Percentiles rank a stretch among this genome's conserved stretches.
Evolutionary conservation across 148 eudicot genomes (phyloP).

Genomic region (Bassia scoparia): DNA sequence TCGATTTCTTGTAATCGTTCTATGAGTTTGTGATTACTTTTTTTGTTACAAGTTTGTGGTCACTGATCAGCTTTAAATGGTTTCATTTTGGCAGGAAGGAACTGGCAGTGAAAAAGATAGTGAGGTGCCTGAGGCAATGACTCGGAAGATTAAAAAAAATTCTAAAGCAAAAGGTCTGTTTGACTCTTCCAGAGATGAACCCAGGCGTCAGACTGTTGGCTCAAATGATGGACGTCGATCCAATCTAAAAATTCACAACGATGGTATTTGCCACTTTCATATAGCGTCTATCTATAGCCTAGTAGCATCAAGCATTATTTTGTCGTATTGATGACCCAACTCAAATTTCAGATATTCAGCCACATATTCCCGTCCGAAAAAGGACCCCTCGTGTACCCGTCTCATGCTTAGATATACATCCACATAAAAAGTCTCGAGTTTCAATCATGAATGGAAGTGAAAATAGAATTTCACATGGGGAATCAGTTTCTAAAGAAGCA

Average conservation of each 20-base stretch:
- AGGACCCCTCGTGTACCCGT: constrained; percentile 47
- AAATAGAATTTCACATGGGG: constrained; percentile 18
- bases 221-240: constrained; percentile 28
- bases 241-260: constrained; percentile 18
- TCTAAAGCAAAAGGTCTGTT: constrained; percentile 27
- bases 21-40: not conserved
- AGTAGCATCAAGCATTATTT: constrained; percentile 8
- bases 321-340: constrained; percentile 8
- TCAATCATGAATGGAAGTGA: constrained; percentile 15
- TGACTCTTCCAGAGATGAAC: constrained; percentile 20
- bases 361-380: constrained; percentile 36
- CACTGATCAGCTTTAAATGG: constrained; percentile 8
- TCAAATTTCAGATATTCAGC: constrained; percentile 28
- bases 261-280: constrained; percentile 27
- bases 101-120: constrained; percentile 33
- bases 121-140: constrained; percentile 17
- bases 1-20: not conserved
- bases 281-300: not conserved
- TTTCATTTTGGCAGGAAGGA: constrained; percentile 31
- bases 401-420: constrained; percentile 16
- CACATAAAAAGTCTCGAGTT: constrained; percentile 22
- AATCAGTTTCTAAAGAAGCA: constrained; percentile 20
- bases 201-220: constrained; percentile 10
- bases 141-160: constrained; percentile 32
- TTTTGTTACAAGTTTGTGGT: too few species aligned